Evolutionary conservation across 345 rosid species (phyloP).

Genomic region (Linum trigynum): DNA sequence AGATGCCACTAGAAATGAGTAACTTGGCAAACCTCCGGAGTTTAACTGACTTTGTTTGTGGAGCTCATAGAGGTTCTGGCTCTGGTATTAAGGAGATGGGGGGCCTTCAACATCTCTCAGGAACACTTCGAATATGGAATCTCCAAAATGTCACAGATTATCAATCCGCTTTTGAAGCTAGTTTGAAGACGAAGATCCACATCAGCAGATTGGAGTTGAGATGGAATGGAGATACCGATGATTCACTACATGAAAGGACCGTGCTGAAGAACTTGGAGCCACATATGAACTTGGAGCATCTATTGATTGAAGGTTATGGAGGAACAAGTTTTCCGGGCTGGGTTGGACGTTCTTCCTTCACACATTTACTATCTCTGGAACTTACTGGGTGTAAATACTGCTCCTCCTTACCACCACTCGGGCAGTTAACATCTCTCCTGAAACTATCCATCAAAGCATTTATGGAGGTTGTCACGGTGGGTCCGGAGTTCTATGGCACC

Average conservation of each 20-base stretch:
- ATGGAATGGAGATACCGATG: background rate
- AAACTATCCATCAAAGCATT: background rate
- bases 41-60: conserved; percentile 1
- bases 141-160: background rate
- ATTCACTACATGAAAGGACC: background rate
- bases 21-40: background rate
- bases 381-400: conserved; percentile 1
- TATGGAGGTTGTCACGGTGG: background rate
- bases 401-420: conserved; percentile 5
- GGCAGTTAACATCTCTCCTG: conserved; percentile 5
- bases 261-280: conserved; percentile 1
- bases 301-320: background rate
- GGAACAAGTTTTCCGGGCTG: conserved; percentile 5
- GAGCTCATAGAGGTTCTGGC: background rate
- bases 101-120: background rate
- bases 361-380: background rate
- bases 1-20: conserved; percentile 9
- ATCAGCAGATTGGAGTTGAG: conserved; percentile 1
- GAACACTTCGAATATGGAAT: conserved; percentile 6
- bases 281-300: background rate
- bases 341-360: conserved; percentile 6
- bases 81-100: conserved; percentile 6
- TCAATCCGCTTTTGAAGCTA: conserved; percentile 1
- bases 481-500: conserved; percentile 2
- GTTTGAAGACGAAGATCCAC: background rate